These are phyloP conservation scores for Chlorophyllum brunneum DNA, from an alignment of 768 basidiomycete species.

Conservation along the genomic window DNA sequence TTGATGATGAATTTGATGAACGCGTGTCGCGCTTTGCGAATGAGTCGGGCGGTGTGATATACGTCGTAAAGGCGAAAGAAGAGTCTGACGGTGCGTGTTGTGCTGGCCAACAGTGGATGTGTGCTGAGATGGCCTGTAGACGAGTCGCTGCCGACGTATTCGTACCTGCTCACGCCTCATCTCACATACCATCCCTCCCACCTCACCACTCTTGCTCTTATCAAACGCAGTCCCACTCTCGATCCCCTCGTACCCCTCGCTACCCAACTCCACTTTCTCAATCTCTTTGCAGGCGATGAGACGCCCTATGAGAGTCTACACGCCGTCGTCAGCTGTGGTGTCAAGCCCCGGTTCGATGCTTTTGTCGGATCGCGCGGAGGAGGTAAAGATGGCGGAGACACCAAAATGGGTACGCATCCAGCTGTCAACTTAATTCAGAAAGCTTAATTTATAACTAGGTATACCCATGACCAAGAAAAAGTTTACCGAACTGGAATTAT, in stretches of 20 bases:
- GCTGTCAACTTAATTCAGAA: not conserved
- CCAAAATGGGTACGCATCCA: slow-evolving; percentile 60
- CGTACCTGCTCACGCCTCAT: slow-evolving; percentile 66
- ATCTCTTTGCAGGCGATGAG: slow-evolving; percentile 84
- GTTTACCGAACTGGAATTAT: slow-evolving; percentile 95
- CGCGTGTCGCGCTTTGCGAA: slow-evolving; percentile 71
- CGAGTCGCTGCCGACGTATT: slow-evolving; percentile 57
- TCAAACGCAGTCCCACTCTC: slow-evolving; percentile 84
- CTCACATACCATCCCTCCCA: slow-evolving; percentile 79
- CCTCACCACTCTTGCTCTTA: slow-evolving; percentile 86
- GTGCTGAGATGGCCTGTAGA: slow-evolving; percentile 36
- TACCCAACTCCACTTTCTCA: slow-evolving; percentile 86
- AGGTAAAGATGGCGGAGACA: slow-evolving; percentile 67
- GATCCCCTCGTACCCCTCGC: slow-evolving; percentile 80
- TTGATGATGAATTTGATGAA: slow-evolving; percentile 74
- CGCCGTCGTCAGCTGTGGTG: slow-evolving; percentile 90
- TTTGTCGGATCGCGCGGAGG: slow-evolving; percentile 83
- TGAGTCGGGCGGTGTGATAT: slow-evolving; percentile 74
- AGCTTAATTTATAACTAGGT: slow-evolving; percentile 29
- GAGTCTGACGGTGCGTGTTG: slow-evolving; percentile 61
- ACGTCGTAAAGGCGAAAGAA: slow-evolving; percentile 77
- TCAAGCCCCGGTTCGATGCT: slow-evolving; percentile 98
- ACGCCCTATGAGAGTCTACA: slow-evolving; percentile 96
- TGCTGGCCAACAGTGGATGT: not conserved
- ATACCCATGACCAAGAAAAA: slow-evolving; percentile 99